These are phyloP conservation scores for Ganoderma multipileum DNA, from an alignment of 1,284 basidiomycete genomes.

Conservation along the genomic window DNA sequence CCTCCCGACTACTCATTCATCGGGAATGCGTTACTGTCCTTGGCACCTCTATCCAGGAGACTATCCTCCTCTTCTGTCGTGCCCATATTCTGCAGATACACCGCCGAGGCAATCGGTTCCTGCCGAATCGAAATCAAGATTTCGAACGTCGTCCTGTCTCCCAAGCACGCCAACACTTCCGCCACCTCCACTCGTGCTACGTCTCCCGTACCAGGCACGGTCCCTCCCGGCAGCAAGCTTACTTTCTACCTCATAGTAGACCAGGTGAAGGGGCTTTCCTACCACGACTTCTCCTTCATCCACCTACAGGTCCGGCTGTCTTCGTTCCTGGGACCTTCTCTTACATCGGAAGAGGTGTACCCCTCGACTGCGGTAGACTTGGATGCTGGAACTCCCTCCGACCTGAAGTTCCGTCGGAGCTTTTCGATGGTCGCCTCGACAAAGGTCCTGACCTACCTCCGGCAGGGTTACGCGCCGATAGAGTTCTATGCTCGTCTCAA, in stretches of 20 bases:
- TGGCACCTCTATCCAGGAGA: slow-evolving; percentile 82
- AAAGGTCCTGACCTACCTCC: slow-evolving; percentile 77
- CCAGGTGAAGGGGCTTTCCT: slow-evolving; percentile 85
- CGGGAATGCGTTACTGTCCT: slow-evolving; percentile 84
- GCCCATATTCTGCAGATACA: slow-evolving; percentile 92
- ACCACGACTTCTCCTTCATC: slow-evolving; percentile 83
- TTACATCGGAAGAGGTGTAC: slow-evolving; percentile 83
- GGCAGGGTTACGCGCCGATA: slow-evolving; percentile 80
- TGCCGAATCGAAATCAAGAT: slow-evolving; percentile 87
- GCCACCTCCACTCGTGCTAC: slow-evolving; percentile 70
- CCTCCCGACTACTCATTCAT: slow-evolving; percentile 91
- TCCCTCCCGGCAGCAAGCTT: slow-evolving; percentile 79
- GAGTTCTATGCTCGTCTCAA: slow-evolving; percentile 88
- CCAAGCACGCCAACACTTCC: slow-evolving; percentile 67
- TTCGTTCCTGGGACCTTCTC: slow-evolving; percentile 76
- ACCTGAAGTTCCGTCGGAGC: slow-evolving; percentile 81
- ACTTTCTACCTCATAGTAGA: slow-evolving; percentile 87
- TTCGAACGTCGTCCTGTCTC: slow-evolving; percentile 68
- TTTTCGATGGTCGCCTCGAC: slow-evolving; percentile 81
- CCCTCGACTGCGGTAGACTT: slow-evolving; percentile 80
- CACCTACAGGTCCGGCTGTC: slow-evolving; percentile 88
- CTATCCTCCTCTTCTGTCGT: slow-evolving; percentile 78
- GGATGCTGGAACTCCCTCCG: slow-evolving; percentile 72
- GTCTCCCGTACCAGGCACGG: slow-evolving; percentile 68
- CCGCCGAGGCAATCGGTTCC: slow-evolving; percentile 91